These are phyloP conservation scores for Myxozyma geophila DNA, from an alignment of 805 yeast species.

Conservation along the genomic window DNA sequence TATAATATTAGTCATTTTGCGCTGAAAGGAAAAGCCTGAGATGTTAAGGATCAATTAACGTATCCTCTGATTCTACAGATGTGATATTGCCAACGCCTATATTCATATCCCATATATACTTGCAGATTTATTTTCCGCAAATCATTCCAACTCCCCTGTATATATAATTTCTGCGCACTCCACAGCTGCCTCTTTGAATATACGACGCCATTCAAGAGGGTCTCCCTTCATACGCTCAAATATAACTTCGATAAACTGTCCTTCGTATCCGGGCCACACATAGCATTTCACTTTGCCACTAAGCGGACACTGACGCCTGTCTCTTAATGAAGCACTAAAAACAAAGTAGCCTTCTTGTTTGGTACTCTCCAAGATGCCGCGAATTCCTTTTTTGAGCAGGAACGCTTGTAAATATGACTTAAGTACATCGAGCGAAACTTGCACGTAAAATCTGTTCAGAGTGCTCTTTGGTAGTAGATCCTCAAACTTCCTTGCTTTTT, in stretches of 20 bases:
- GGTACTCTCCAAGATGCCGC: conserved; percentile 9
- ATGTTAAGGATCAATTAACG: too few species aligned
- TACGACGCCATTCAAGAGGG: conserved; percentile 73
- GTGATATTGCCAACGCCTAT: background rate
- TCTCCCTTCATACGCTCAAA: conserved; percentile 65
- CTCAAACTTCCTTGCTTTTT: conserved; percentile 37
- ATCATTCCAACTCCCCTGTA: conserved; percentile 14
- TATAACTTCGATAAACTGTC: conserved; percentile 52
- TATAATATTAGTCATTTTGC: too few species aligned
- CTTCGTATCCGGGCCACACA: conserved; percentile 16
- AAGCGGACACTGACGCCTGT: conserved; percentile 37
- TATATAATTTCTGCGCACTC: conserved; percentile 47
- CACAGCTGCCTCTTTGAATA: conserved; percentile 62
- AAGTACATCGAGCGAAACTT: conserved; percentile 51
- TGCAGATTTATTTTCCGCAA: background rate
- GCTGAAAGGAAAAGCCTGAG: too few species aligned
- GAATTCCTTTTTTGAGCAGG: conserved; percentile 49
- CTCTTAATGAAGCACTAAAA: conserved; percentile 20
- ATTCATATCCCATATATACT: background rate
- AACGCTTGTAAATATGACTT: conserved; percentile 51
- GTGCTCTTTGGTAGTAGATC: conserved; percentile 49
- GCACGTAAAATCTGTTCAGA: conserved; percentile 59
- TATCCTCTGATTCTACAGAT: background rate
- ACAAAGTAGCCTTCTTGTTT: conserved; percentile 38
- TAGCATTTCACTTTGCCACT: conserved; percentile 37